These are phyloP conservation scores for Skeletonema potamos DNA, from an alignment of 108 stramenopile genomes.

Conservation along the genomic window DNA sequence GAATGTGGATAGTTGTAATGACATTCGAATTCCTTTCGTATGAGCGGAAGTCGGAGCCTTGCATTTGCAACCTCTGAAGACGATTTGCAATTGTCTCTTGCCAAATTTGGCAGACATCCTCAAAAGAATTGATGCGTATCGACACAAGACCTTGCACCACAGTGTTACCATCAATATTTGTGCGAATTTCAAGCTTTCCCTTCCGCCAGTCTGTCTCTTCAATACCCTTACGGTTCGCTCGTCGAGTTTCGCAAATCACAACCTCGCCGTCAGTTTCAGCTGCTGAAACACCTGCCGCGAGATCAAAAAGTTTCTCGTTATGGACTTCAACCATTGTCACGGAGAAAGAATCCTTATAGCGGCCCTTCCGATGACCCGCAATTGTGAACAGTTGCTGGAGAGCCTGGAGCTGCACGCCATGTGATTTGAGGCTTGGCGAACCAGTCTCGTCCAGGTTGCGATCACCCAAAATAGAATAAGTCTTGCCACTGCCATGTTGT, in stretches of 20 bases:
- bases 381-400: conserved; percentile 70
- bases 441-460: conserved; percentile 10
- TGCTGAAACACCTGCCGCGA: conserved; percentile 62
- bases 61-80: conserved; percentile 47
- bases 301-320: conserved; percentile 73
- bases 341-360: conserved; percentile 70
- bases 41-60: conserved; percentile 41
- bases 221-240: conserved; percentile 19
- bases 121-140: conserved; percentile 58
- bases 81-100: conserved; percentile 51
- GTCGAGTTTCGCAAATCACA: conserved; percentile 33
- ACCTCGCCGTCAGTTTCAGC: conserved; percentile 66
- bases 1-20: conserved; percentile 70
- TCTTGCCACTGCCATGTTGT: conserved; percentile 91
- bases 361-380: conserved; percentile 61
- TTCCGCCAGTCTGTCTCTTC: conserved; percentile 34
- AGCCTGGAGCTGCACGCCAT: conserved; percentile 70
- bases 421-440: conserved; percentile 23
- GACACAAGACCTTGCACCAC: conserved; percentile 75
- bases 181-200: conserved; percentile 78
- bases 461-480: conserved; percentile 89
- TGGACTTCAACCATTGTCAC: conserved; percentile 77
- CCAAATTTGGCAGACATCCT: conserved; percentile 65
- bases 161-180: conserved; percentile 84
- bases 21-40: conserved; percentile 52